Base-by-base conservation (phyloP, 176 grass and related monocot species). In the Cymbopogon citratus region DNA sequence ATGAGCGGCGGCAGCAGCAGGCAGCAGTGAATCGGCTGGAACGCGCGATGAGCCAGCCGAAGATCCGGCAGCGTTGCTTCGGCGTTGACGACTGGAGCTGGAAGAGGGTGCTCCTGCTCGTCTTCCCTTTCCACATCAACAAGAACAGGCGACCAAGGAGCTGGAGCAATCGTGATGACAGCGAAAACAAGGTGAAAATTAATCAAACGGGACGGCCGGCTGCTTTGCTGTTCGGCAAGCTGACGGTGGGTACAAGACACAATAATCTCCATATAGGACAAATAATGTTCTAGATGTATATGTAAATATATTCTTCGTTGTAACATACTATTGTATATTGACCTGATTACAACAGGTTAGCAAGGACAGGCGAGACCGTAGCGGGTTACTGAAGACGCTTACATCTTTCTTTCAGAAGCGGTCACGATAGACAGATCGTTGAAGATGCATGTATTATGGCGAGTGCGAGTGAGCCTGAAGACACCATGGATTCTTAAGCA, bases 1-100 rank as follows among this genome's bases (percentile, higher is more conserved):
- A 34, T 9, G 49, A 29, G 5, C 40, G 0, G 18, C 27, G 25
- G 12, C 5, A 5, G 45, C 45, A 1, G 15, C 15, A 9, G 76
- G 41, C 18, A 41, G 34, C 79, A 18, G 70, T 31, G 15, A 12
- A 45, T 14, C 59, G 40, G 11, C 63, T 69, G 2, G 63, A 76
- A 71, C 63, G 78, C 21, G 60, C 57, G 57, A 71, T 34, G 57
- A 87, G 85, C 15, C 36, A 29, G 68, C 85, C 27, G 85, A 27
- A 75, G 78, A 33, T 81, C 21, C 80, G 38, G 48, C 71, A 48
- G 14, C 23, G 78, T 2, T 87, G 85, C 78, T 36, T 75, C 27
- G 84, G 77, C 21, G 25, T 35, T 5, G 73, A 15, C 70, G 66
- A 23, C 14, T 87, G 85, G 78, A 87, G 51, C 85, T 87, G 85